Conservation (phyloP, 75 land plant genomes). For the Sequoia sempervirens region DNA sequence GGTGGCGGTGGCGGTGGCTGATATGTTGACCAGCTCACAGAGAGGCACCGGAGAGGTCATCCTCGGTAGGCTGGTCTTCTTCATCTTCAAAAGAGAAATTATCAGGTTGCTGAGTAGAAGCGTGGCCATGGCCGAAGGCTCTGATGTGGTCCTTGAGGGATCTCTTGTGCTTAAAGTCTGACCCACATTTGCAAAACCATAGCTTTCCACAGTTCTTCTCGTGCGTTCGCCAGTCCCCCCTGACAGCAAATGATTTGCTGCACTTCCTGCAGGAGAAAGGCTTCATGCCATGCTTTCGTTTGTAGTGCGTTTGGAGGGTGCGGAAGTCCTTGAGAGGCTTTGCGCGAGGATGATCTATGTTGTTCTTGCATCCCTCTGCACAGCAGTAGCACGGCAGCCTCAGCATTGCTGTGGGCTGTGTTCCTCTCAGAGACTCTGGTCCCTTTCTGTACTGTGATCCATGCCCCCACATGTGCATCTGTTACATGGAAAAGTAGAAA, state of each 20-base stretch:
- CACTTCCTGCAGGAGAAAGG: conserved; percentile 88
- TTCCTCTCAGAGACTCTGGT: conserved; percentile 91
- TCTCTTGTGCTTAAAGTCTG: conserved; percentile 86
- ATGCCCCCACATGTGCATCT: conserved; percentile 99
- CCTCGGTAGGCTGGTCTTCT: conserved; percentile 39
- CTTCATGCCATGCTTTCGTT: conserved; percentile 91
- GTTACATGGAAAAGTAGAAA: neutral
- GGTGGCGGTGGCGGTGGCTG: too few species aligned
- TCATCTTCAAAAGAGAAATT: conserved; percentile 32
- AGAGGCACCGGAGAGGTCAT: conserved; percentile 21
- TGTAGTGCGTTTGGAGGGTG: conserved; percentile 88
- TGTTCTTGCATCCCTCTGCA: conserved; percentile 82
- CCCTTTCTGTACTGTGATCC: conserved; percentile 94
- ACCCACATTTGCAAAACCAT: conserved; percentile 81
- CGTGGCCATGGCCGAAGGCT: conserved; percentile 85
- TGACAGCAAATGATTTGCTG: conserved; percentile 76
- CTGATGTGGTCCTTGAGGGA: conserved; percentile 85
- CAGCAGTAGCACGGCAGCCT: conserved; percentile 91
- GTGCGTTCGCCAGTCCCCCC: conserved; percentile 86
- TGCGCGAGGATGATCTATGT: conserved; percentile 81
- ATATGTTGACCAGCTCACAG: neutral
- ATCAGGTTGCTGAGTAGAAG: conserved; percentile 42
- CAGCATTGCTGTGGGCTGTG: conserved; percentile 90
- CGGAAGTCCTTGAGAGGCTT: conserved; percentile 86
- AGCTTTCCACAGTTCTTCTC: conserved; percentile 92